A percentile compares a stretch with the other conserved stretches of the same genome.
phyloP scores from a whole-genome alignment of 352 stramenopile genomes.

The Phytopythium cucurbitacearum region DNA sequence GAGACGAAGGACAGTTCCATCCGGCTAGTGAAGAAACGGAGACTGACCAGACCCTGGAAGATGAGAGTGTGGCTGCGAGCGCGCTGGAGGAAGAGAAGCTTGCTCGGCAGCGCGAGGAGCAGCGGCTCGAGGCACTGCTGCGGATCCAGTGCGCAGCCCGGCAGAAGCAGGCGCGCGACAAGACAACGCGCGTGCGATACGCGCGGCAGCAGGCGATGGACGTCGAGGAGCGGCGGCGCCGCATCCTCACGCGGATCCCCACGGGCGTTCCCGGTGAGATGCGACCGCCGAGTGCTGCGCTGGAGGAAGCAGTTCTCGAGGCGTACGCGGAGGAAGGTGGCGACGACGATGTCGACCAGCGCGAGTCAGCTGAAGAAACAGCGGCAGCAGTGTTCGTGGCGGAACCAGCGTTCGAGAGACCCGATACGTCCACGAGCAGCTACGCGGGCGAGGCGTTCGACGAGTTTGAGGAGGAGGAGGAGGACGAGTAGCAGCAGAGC shows the following conservation, averaged over 20 bases:
- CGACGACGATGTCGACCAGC: not conserved
- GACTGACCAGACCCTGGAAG: not conserved
- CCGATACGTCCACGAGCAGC: constrained; percentile 46
- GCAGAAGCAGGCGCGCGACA: constrained; percentile 37
- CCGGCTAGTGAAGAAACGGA: constrained; percentile 7
- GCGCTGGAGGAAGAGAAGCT: not conserved
- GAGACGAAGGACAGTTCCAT: constrained; percentile 7
- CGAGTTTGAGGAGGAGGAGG: constrained; percentile 61
- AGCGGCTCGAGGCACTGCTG: constrained; percentile 10
- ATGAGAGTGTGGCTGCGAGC: not conserved
- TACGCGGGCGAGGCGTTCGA: constrained; percentile 33
- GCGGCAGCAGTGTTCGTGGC: not conserved
- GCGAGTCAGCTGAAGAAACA: constrained; percentile 1
- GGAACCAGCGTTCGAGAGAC: constrained; percentile 8
- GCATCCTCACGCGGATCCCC: constrained; percentile 10
- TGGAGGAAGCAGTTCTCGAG: not conserved
- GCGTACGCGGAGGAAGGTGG: constrained; percentile 3
- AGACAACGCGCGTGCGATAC: constrained; percentile 24
- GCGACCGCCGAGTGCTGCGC: not conserved
- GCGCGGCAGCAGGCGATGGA: constrained; percentile 10
- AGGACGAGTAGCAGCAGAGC: constrained; percentile 11
- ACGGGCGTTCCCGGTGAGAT: constrained; percentile 20
- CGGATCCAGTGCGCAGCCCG: constrained; percentile 57
- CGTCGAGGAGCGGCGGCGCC: constrained; percentile 4
- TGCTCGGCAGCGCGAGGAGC: not conserved